phyloP scores from a whole-genome alignment of 306 rosid species.

The Medicago lupulina region DNA sequence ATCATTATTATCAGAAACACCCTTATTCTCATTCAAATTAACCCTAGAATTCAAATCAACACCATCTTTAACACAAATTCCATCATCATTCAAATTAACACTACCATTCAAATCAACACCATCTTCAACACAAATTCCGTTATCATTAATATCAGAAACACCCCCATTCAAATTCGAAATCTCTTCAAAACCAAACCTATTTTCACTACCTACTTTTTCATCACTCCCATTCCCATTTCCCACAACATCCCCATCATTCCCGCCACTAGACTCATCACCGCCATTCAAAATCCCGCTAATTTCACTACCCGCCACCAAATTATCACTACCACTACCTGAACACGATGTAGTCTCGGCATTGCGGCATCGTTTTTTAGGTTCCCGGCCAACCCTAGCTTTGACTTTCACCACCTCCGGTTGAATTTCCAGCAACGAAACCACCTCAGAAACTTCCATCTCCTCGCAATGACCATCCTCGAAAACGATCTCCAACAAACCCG shows the following conservation, averaged over 20 bases:
- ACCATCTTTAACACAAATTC: conserved; percentile 52
- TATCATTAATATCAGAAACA: conserved; percentile 38
- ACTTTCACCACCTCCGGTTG: conserved; percentile 41
- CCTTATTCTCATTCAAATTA: conserved; percentile 54
- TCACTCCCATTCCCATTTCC: conserved; percentile 47
- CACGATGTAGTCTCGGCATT: conserved; percentile 42
- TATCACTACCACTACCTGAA: conserved; percentile 58
- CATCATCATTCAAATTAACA: conserved; percentile 24
- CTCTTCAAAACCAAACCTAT: conserved; percentile 36
- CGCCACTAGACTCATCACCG: conserved; percentile 37
- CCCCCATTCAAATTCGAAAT: conserved; percentile 50
- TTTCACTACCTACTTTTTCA: conserved; percentile 40
- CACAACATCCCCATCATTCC: conserved; percentile 18
- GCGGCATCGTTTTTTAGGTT: conserved; percentile 75
- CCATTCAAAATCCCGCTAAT: conserved; percentile 40
- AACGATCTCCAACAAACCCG: conserved; percentile 66
- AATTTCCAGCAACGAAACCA: conserved; percentile 52
- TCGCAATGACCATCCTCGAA: conserved; percentile 72
- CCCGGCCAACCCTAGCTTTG: conserved; percentile 56
- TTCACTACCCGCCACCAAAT: conserved; percentile 48
- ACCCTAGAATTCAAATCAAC: conserved; percentile 80
- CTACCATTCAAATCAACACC: conserved; percentile 40
- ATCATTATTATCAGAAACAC: background rate
- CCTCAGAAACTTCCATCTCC: conserved; percentile 61
- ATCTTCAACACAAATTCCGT: too few species aligned